A percentile compares a stretch with the other conserved stretches of the same genome.
phyloP scores from a whole-genome alignment of 495 filamentous ascomycete genomes.

The Xylaria bambusicola region DNA sequence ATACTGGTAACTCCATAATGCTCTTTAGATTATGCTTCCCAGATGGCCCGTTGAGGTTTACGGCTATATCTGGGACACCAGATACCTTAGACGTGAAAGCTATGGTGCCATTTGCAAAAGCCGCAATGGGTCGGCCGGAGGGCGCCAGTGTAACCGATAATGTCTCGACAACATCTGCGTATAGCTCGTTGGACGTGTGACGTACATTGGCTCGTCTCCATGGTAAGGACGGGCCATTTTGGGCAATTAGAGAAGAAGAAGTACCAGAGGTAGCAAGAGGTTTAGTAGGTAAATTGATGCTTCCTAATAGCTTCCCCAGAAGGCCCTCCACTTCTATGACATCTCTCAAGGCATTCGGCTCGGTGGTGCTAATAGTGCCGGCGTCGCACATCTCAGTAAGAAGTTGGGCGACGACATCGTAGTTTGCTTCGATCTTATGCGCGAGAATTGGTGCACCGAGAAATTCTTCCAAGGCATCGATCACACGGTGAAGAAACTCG shows the following conservation, averaged over 20 bases:
- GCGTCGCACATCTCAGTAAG: constrained; percentile 96
- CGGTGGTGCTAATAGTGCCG: constrained; percentile 84
- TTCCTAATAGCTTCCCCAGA: constrained; percentile 88
- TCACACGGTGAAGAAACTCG: constrained; percentile 91
- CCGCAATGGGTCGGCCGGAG: constrained; percentile 81
- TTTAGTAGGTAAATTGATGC: constrained; percentile 70
- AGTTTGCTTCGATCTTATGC: constrained; percentile 80
- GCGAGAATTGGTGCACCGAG: constrained; percentile 85
- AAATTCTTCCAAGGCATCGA: constrained; percentile 94
- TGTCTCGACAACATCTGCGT: constrained; percentile 93
- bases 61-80: constrained; percentile 83
- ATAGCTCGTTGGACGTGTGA: constrained; percentile 95
- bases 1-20: constrained; percentile 85
- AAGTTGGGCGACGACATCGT: constrained; percentile 93
- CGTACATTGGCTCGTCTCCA: constrained; percentile 92
- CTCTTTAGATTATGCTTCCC: constrained; percentile 71
- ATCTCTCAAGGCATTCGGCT: constrained; percentile 90
- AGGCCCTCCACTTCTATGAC: constrained; percentile 86
- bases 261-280: constrained; percentile 26
- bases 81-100: constrained; percentile 95
- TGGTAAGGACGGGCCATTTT: constrained; percentile 57
- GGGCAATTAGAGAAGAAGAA: constrained; percentile 40
- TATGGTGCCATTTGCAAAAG: constrained; percentile 88
- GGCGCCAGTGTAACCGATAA: constrained; percentile 85
- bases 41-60: constrained; percentile 76